Percentiles rank a stretch among this genome's conserved stretches.
These are phyloP conservation scores for Ophiostoma himal-ulmi DNA, from an alignment of 2,329 filamentous ascomycete species.

Conservation along the genomic window DNA sequence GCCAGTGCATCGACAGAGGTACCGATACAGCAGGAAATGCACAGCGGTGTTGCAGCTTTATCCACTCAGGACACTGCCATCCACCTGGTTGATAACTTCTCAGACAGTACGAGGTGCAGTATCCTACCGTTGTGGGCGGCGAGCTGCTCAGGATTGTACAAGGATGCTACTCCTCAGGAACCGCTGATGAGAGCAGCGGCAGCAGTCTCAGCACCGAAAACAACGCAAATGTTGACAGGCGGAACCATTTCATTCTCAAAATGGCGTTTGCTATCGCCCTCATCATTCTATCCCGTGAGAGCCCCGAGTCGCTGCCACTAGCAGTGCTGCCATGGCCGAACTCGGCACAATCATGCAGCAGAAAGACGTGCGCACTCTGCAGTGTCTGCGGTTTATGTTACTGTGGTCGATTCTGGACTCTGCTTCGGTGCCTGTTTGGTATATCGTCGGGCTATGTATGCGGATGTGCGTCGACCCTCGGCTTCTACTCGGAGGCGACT, in stretches of 20 bases:
- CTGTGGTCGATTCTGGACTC: conserved; percentile 27
- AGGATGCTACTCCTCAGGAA: conserved; percentile 13
- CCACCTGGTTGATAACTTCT: conserved; percentile 27
- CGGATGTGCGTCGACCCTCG: conserved; percentile 29
- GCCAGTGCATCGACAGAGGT: too few species aligned
- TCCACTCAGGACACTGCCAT: conserved; percentile 26
- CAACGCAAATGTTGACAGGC: conserved; percentile 16
- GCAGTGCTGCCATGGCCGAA: conserved; percentile 25
- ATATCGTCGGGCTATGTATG: conserved; percentile 29
- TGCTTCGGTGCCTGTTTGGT: conserved; percentile 27
- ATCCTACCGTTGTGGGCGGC: conserved; percentile 27
- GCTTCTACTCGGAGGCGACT: conserved; percentile 27
- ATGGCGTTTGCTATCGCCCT: conserved; percentile 27
- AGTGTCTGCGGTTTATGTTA: conserved; percentile 27
- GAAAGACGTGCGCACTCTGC: conserved; percentile 26
- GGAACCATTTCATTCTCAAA: conserved; percentile 27
- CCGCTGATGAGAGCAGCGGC: too few species aligned
- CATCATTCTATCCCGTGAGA: conserved; percentile 25
- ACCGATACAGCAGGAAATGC: not conserved
- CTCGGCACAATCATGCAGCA: conserved; percentile 26
- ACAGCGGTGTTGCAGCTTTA: conserved; percentile 4
- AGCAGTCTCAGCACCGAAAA: not conserved
- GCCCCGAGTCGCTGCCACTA: conserved; percentile 25
- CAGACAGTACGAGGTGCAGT: conserved; percentile 28
- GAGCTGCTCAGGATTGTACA: conserved; percentile 22